These are phyloP conservation scores for Russula abietina DNA, from an alignment of 768 basidiomycete species.

Conservation along the genomic window DNA sequence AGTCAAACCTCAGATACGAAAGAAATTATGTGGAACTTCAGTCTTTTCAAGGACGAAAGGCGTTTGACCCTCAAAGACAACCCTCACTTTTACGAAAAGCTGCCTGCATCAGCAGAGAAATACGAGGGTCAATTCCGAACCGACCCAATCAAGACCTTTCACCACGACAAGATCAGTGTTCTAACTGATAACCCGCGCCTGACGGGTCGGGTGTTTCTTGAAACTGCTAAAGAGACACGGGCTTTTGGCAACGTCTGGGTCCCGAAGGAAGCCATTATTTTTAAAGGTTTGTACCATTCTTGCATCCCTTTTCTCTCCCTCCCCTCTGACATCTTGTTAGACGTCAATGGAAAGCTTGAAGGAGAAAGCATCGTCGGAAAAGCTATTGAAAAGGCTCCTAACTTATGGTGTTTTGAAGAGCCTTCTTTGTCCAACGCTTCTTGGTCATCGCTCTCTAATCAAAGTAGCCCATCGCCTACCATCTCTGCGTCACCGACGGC, in stretches of 20 bases:
- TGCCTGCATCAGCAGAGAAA: background rate
- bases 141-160: background rate
- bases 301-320: background rate
- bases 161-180: background rate
- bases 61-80: constrained; percentile 17
- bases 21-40: constrained; percentile 20
- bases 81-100: constrained; percentile 10
- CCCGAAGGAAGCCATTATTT: constrained; percentile 2
- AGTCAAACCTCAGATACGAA: background rate
- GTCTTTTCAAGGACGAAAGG: background rate
- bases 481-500: background rate
- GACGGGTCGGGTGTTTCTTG: constrained; percentile 8
- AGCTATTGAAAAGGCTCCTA: background rate
- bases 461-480: background rate
- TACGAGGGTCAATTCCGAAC: background rate
- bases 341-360: constrained; percentile 4
- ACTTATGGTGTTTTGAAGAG: background rate
- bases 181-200: constrained; percentile 4
- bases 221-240: background rate
- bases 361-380: background rate
- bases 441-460: background rate
- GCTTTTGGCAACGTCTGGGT: constrained; percentile 13
- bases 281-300: constrained; percentile 3
- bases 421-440: background rate
- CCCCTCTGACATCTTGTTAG: background rate